phyloP scores from a whole-genome alignment of 1,284 basidiomycete genomes.

The Ganoderma multipileum region DNA sequence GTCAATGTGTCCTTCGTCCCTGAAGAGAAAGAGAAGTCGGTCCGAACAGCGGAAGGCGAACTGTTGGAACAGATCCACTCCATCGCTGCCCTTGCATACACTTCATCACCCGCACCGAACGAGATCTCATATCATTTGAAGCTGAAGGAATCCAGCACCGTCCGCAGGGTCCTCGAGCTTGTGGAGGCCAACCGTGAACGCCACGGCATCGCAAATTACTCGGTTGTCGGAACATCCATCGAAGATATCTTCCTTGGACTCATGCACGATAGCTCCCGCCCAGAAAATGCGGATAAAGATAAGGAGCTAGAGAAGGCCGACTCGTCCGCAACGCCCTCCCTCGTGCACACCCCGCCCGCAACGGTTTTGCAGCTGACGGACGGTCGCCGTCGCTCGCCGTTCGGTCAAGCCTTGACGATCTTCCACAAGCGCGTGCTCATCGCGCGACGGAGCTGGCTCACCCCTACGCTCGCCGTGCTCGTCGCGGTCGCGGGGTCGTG shows the following conservation, averaged over 20 bases:
- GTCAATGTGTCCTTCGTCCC: conserved; percentile 57
- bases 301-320: conserved; percentile 26
- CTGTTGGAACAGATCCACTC: conserved; percentile 52
- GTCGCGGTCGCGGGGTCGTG: conserved; percentile 70
- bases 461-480: conserved; percentile 64
- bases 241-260: conserved; percentile 83
- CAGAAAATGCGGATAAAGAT: conserved; percentile 27
- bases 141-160: conserved; percentile 58
- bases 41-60: conserved; percentile 36
- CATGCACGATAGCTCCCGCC: conserved; percentile 56
- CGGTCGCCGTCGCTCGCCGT: conserved; percentile 57
- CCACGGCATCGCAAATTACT: conserved; percentile 58
- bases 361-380: conserved; percentile 50
- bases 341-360: conserved; percentile 22
- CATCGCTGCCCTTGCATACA: conserved; percentile 54
- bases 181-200: conserved; percentile 52
- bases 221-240: conserved; percentile 76
- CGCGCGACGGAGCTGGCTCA: conserved; percentile 71
- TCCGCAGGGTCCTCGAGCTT: conserved; percentile 62
- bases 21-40: conserved; percentile 37
- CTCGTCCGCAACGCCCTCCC: conserved; percentile 24
- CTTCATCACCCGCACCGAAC: conserved; percentile 47
- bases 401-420: conserved; percentile 71
- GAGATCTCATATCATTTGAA: conserved; percentile 61
- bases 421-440: conserved; percentile 77